Conservation (phyloP, 73 alveolate genomes). For the Tetrahymena borealis region DNA sequence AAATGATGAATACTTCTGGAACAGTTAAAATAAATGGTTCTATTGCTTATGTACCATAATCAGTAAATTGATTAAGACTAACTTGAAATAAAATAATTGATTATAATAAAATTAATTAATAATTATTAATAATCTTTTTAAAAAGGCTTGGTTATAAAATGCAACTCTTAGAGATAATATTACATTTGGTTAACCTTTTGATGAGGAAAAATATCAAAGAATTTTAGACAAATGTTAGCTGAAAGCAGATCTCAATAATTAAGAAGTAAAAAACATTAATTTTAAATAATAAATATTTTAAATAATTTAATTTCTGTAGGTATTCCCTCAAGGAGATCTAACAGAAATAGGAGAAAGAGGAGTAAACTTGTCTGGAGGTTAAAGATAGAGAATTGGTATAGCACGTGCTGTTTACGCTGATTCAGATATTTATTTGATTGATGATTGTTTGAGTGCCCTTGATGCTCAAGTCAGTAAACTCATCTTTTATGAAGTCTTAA, state of each 20-base stretch:
- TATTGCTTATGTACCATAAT: background rate
- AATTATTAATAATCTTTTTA: constrained; percentile 66
- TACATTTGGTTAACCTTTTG: constrained; percentile 64
- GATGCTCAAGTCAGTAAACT: constrained; percentile 48
- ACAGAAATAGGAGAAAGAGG: constrained; percentile 38
- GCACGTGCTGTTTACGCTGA: constrained; percentile 54
- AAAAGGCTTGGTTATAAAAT: constrained; percentile 87
- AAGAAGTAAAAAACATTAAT: background rate
- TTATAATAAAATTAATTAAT: background rate
- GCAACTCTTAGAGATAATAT: constrained; percentile 83
- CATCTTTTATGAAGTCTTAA: constrained; percentile 1
- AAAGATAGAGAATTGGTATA: constrained; percentile 31
- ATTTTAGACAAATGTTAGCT: constrained; percentile 68
- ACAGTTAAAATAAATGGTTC: background rate
- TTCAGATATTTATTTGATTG: constrained; percentile 40
- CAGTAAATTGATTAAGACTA: constrained; percentile 6
- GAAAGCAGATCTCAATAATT: constrained; percentile 66
- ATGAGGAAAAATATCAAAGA: constrained; percentile 64
- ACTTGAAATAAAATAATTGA: background rate
- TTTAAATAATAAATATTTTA: background rate
- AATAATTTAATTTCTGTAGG: background rate
- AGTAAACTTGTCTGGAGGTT: constrained; percentile 38
- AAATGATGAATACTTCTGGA: background rate
- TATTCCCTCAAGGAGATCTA: constrained; percentile 11
- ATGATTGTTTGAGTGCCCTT: constrained; percentile 51